Percentiles rank a stretch among this genome's conserved stretches.
Conservation (phyloP, 1,139 yeast genomes). For the Protomyces macrosporus region DNA sequence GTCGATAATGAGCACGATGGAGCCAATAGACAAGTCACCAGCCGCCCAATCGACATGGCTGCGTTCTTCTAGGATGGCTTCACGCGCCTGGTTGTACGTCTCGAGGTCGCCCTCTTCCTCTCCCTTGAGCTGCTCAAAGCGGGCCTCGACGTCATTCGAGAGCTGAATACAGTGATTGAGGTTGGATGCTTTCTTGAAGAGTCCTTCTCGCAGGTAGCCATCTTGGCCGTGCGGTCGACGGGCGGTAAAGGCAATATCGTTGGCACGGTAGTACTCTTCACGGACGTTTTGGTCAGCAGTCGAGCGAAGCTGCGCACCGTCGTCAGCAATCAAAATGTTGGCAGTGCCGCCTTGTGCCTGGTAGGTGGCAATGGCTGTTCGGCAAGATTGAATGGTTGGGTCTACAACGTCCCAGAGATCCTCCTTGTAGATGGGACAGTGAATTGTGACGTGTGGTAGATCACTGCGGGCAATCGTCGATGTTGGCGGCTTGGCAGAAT, state of each 20-base stretch:
- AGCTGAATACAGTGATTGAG: slow-evolving; percentile 25
- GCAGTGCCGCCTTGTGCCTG: slow-evolving; percentile 32
- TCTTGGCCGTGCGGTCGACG: slow-evolving; percentile 30
- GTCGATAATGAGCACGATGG: slow-evolving; percentile 29
- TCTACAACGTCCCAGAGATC: slow-evolving; percentile 28
- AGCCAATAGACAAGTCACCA: slow-evolving; percentile 29
- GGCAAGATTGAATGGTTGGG: slow-evolving; percentile 30
- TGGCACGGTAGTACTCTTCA: slow-evolving; percentile 28
- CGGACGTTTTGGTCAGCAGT: slow-evolving; percentile 27
- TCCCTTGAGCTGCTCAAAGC: slow-evolving; percentile 27
- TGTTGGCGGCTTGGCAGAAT: slow-evolving; percentile 24
- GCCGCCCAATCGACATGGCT: slow-evolving; percentile 15
- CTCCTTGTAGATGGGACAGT: slow-evolving; percentile 31
- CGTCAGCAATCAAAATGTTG: slow-evolving; percentile 29
- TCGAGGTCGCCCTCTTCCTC: slow-evolving; percentile 26
- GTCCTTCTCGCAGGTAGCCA: slow-evolving; percentile 26
- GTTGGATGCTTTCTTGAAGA: slow-evolving; percentile 23
- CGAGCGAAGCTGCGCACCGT: slow-evolving; percentile 30
- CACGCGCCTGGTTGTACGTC: slow-evolving; percentile 24
- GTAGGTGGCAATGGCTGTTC: slow-evolving; percentile 30
- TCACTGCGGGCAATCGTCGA: slow-evolving; percentile 27
- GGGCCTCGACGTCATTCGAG: slow-evolving; percentile 26
- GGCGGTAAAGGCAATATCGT: slow-evolving; percentile 28
- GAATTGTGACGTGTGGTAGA: slow-evolving; percentile 29
- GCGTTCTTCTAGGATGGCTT: neutral